A percentile compares a stretch with the other conserved stretches of the same genome.
These are phyloP conservation scores for Penicillium sp. DNA, from an alignment of 2,329 filamentous ascomycete genomes.

Conservation along the genomic window DNA sequence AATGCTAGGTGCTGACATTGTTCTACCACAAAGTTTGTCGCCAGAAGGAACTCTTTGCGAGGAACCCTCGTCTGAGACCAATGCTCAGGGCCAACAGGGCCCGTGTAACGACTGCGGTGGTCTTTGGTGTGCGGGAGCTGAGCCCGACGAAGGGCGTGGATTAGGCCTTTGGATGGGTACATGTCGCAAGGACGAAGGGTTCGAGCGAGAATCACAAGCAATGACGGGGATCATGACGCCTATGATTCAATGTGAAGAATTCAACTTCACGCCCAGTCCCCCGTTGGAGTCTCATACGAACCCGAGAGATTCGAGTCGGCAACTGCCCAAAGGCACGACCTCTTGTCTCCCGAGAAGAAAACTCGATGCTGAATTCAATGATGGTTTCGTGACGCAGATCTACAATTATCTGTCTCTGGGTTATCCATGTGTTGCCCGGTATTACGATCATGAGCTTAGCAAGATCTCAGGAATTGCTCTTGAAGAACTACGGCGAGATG, in stretches of 20 bases:
- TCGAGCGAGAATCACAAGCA: conserved; percentile 21
- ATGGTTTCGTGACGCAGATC: conserved; percentile 89
- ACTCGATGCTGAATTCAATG: conserved; percentile 72
- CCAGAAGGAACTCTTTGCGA: conserved; percentile 86
- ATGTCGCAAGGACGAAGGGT: conserved; percentile 39
- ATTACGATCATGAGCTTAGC: conserved; percentile 83
- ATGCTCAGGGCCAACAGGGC: conserved; percentile 58
- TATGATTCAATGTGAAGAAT: conserved; percentile 27
- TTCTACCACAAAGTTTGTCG: conserved; percentile 80
- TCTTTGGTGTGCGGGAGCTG: conserved; percentile 78
- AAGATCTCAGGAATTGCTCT: conserved; percentile 77
- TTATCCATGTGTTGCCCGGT: conserved; percentile 82
- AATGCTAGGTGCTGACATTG: conserved; percentile 83
- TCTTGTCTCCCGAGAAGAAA: conserved; percentile 8
- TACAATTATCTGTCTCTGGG: conserved; percentile 96
- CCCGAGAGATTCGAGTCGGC: neutral
- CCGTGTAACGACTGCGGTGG: conserved; percentile 61
- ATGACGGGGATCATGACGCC: conserved; percentile 37
- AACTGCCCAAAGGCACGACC: conserved; percentile 4
- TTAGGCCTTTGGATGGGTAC: conserved; percentile 53
- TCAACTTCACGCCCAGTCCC: neutral
- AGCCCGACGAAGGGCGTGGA: conserved; percentile 45
- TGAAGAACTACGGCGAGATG: conserved; percentile 73
- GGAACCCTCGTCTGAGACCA: conserved; percentile 67
- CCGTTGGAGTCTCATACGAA: neutral